Percentiles rank a stretch among this genome's conserved stretches.
phyloP scores from a whole-genome alignment of 148 eudicot genomes.

The Heliamphora exappendiculata region DNA sequence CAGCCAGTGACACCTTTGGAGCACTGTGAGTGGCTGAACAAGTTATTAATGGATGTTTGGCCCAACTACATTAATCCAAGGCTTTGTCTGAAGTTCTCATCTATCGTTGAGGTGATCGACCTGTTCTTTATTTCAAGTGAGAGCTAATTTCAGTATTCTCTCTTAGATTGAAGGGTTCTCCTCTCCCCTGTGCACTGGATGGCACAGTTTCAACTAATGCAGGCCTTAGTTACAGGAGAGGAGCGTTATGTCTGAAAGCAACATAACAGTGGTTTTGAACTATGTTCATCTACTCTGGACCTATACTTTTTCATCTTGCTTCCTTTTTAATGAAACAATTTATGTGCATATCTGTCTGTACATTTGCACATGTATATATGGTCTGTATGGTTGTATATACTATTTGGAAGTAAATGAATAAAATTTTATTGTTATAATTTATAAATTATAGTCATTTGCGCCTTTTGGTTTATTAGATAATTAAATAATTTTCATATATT shows the following conservation, averaged over 20 bases:
- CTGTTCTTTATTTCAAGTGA: background rate
- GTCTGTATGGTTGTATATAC: no score
- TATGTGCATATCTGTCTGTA: background rate
- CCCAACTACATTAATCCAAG: slow-evolving; percentile 65
- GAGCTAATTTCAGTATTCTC: background rate
- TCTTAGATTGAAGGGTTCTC: background rate
- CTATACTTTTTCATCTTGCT: background rate
- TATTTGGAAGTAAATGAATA: background rate
- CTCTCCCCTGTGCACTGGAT: background rate
- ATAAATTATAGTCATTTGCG: no score
- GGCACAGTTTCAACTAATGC: background rate
- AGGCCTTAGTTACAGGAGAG: background rate
- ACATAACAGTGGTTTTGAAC: background rate
- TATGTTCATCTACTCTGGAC: background rate
- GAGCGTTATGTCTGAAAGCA: background rate
- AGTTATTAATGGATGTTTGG: slow-evolving; percentile 79
- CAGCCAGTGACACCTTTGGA: slow-evolving; percentile 91
- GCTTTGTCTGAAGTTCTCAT: slow-evolving; percentile 63
- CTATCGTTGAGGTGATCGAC: slow-evolving; percentile 65
- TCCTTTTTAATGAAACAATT: background rate
- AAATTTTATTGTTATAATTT: no score
- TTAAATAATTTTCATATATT: no score
- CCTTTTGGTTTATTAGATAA: no score
- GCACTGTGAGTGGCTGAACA: slow-evolving; percentile 96
- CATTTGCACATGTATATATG: no score